Conservation (phyloP, 805 yeast genomes). For the Suhomyces tanzawaensis region DNA sequence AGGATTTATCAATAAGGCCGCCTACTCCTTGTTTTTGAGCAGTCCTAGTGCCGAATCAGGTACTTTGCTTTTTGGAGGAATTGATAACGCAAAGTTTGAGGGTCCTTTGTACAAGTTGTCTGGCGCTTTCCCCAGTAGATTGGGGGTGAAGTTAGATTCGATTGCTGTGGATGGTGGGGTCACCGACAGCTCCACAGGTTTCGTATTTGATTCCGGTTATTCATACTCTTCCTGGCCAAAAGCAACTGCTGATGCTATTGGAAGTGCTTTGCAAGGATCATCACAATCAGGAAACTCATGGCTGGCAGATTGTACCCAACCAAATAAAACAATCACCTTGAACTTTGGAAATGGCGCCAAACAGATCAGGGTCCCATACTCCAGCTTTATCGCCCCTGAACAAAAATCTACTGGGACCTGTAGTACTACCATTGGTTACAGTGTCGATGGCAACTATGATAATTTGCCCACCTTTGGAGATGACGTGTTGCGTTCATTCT, state of each 20-base stretch:
- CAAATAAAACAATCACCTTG: constrained; percentile 7
- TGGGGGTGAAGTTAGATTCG: constrained; percentile 2
- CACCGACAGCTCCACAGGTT: not conserved
- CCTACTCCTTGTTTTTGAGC: constrained; percentile 16
- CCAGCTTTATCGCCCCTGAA: constrained; percentile 1
- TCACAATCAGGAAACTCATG: not conserved
- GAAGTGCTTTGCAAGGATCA: not conserved
- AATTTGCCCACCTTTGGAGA: constrained; percentile 44
- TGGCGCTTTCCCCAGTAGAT: constrained; percentile 1
- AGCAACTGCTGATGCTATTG: constrained; percentile 2
- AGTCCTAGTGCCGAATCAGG: constrained; percentile 13
- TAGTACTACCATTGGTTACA: not conserved
- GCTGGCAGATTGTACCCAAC: constrained; percentile 3
- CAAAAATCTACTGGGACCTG: constrained; percentile 2
- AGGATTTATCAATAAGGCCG: constrained; percentile 8
- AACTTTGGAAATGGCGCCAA: constrained; percentile 5
- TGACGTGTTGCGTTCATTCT: constrained; percentile 49
- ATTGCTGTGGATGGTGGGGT: constrained; percentile 1
- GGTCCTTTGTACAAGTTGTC: constrained; percentile 7
- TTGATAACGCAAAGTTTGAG: constrained; percentile 16
- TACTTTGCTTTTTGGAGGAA: constrained; percentile 19
- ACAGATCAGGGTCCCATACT: constrained; percentile 6
- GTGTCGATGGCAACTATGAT: not conserved
- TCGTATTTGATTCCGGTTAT: constrained; percentile 10
- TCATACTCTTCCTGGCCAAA: constrained; percentile 5